Evolutionary conservation across 257 asterid species (phyloP), one percentile per base, ranked within the genome.

Genomic region (Penstemon eatonii): DNA sequence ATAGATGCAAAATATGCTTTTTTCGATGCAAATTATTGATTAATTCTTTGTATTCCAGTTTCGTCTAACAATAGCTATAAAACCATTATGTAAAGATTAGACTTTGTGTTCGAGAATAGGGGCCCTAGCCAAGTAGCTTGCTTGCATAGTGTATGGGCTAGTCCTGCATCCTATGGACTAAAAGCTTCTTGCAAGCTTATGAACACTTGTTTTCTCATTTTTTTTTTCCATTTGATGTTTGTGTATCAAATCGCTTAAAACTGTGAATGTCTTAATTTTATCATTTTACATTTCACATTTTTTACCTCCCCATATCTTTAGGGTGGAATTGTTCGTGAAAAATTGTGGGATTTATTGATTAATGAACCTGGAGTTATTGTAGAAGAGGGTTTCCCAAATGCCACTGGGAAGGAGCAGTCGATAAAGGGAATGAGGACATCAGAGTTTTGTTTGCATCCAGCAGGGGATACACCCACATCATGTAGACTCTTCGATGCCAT

Each of bases 311-410:
- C 52, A 42, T 44, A 63, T 52, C 59, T 63, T 7, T 71, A 92
- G 98, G 95, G 96, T 12, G 98, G 98, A 41, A 80, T 90, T 4
- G 83, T 90, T 76, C 91, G 97, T 33, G 98, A 87, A 78, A 92
- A 92, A 60, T 59, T 92, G 68, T 92, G 96, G 98, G 96, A 90
- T 66, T 73, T 88, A 64, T 72, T 92, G 66, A 70, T 82, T 54
- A 75, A 84, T 40, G 95, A 84, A 71, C 87, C 89, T 36, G 76
- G 83, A 62, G 93, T 90, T 38, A 66, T 85, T 11, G 83, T 92
- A 67, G 98, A 92, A 84, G 98, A 89, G 80, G 98, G 98, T 52
- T 92, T 92, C 70, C 98, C 98, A 10, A 88, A 90, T 75, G 96
- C 96, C 19, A 87, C 95, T 5, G 98, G 98, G 59, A 89, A 81